Conservation (phyloP, 306 rosid genomes). For the Vachellia pachyceras region DNA sequence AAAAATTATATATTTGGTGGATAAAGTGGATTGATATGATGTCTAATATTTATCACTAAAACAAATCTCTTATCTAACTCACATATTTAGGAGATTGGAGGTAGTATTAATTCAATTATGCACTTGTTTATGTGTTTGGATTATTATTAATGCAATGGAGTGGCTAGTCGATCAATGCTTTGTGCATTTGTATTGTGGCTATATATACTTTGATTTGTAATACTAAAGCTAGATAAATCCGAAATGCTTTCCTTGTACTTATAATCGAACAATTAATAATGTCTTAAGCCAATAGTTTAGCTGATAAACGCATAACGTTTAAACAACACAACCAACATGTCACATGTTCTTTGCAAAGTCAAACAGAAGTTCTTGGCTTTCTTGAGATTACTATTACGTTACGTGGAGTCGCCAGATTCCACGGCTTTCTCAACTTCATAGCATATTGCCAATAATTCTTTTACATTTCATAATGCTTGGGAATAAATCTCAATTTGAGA, state of each 20-base stretch:
- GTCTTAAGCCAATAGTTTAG: background rate
- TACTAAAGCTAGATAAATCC: background rate
- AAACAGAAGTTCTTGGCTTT: background rate
- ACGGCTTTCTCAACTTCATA: background rate
- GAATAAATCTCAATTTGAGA: background rate
- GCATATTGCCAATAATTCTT: background rate
- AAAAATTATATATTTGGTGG: too few species aligned
- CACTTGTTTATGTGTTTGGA: background rate
- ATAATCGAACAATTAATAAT: background rate
- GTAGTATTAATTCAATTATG: background rate
- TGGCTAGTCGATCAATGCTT: slow-evolving; percentile 1
- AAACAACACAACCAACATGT: background rate
- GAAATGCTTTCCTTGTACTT: background rate
- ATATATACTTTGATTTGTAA: background rate
- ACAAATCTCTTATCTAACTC: too few species aligned
- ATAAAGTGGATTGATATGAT: too few species aligned
- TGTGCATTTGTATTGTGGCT: background rate
- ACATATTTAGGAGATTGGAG: too few species aligned
- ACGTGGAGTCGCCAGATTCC: background rate
- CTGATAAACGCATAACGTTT: background rate
- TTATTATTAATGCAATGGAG: background rate
- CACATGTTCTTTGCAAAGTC: slow-evolving; percentile 3
- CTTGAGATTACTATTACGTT: background rate
- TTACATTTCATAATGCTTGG: background rate
- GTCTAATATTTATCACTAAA: too few species aligned